A percentile compares a stretch with the other conserved stretches of the same genome.
These are phyloP conservation scores for Daldinia decipiens DNA, from an alignment of 495 filamentous ascomycete species.

Conservation along the genomic window DNA sequence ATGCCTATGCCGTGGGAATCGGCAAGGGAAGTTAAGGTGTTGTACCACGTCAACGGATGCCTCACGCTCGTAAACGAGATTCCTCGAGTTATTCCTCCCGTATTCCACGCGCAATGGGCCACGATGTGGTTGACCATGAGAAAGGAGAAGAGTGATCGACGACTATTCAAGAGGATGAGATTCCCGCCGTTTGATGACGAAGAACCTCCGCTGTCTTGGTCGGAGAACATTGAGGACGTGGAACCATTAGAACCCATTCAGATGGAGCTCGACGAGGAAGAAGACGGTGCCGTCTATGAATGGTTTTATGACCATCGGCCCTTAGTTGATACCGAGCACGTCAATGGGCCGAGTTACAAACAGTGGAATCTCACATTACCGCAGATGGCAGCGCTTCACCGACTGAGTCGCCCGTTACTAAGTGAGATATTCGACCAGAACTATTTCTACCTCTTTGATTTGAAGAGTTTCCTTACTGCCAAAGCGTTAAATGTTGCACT, in stretches of 20 bases:
- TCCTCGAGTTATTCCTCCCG: conserved; percentile 95
- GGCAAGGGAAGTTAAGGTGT: conserved; percentile 91
- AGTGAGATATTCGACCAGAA: conserved; percentile 96
- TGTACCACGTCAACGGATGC: conserved; percentile 98
- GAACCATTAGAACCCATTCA: conserved; percentile 98
- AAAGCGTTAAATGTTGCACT: conserved; percentile 98
- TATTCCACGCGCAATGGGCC: conserved; percentile 99
- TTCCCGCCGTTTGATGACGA: conserved; percentile 99
- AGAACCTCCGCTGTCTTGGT: conserved; percentile 96
- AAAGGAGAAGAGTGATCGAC: conserved; percentile 93
- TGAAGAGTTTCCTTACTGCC: conserved; percentile 93
- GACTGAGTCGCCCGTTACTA: conserved; percentile 88
- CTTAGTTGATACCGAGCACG: conserved; percentile 88
- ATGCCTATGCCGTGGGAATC: conserved; percentile 99
- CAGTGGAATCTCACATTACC: conserved; percentile 92
- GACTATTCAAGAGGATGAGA: conserved; percentile 98
- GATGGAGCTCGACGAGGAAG: conserved; percentile 97
- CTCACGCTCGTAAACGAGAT: conserved; percentile 97
- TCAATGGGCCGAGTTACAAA: conserved; percentile 97
- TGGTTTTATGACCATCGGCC: conserved; percentile 99
- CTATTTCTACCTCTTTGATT: conserved; percentile 98
- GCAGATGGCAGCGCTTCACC: conserved; percentile 96
- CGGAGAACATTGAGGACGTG: conserved; percentile 98
- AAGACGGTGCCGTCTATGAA: conserved; percentile 89
- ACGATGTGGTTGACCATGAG: conserved; percentile 99